phyloP scores from a whole-genome alignment of 352 stramenopile species.

The Phytophthora meadii region DNA sequence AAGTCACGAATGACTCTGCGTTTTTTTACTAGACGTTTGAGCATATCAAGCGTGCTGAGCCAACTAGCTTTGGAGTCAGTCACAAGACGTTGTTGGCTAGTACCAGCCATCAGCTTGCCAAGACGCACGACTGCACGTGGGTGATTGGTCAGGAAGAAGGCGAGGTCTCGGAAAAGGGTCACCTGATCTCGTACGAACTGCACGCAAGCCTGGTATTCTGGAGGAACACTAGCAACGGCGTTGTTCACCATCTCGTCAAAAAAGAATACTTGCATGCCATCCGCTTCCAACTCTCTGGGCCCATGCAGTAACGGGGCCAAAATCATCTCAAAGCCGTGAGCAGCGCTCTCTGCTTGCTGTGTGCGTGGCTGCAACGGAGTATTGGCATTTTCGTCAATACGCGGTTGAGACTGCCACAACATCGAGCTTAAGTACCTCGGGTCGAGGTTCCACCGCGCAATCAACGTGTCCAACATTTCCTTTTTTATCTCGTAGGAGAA shows the following conservation, averaged over 20 bases:
- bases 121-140: constrained; percentile 49
- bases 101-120: constrained; percentile 44
- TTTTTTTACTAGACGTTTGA: constrained; percentile 51
- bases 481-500: constrained; percentile 49
- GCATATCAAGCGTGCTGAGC: constrained; percentile 59
- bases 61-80: constrained; percentile 52
- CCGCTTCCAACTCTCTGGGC: constrained; percentile 38
- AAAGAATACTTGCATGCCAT: constrained; percentile 51
- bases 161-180: constrained; percentile 46
- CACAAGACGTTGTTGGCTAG: constrained; percentile 46
- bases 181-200: constrained; percentile 47
- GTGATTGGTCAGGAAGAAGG: constrained; percentile 57
- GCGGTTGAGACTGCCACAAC: constrained; percentile 54
- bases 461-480: constrained; percentile 49
- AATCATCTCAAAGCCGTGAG: constrained; percentile 54
- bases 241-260: constrained; percentile 57
- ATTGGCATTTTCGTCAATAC: constrained; percentile 23
- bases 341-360: constrained; percentile 47
- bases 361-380: constrained; percentile 31
- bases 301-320: constrained; percentile 49
- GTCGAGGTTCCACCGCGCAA: constrained; percentile 56
- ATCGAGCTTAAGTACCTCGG: constrained; percentile 54
- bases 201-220: constrained; percentile 44
- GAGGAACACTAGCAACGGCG: constrained; percentile 38
- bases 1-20: constrained; percentile 53